Base-by-base conservation (phyloP, 495 filamentous ascomycete species). In the Aspergillus taichungensis region DNA sequence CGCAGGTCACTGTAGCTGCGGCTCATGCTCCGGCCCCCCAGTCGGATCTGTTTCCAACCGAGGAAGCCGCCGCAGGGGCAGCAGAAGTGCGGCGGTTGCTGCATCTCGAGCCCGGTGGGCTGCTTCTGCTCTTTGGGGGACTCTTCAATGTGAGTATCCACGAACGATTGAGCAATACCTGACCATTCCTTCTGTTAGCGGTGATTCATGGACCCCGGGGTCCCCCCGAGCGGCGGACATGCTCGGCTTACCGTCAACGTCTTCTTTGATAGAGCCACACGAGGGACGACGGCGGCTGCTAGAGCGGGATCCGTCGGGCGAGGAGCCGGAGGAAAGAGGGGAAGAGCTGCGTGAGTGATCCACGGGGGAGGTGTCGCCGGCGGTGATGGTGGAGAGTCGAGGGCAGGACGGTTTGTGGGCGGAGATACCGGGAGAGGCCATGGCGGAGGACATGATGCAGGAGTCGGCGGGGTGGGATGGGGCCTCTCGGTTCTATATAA, bases 1-100 rank as follows among this genome's bases (percentile, higher is more conserved):
- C 78, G 77, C 30, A 87, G 72, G 58, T 87, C 80, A 6, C 80
- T 74, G 61, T 79, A 85, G 64, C 85, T 88, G 69, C 77, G 80
- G 67, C 83, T 87, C 27, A 80, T 69, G 51, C 76, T 73, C 54
- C 74, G 80, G 8, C 83, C 83, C 40, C 73, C 74, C 31, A 84
- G 65, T 32, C 73, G 72, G 52, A 86, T 82, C 55, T 78, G 73
- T 65, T 84, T 87, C 83, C 83, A 86, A 35, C 82, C 82, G 47
- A 75, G 63, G 51, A 85, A 86, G 47, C 75, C 74, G 50, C 84
- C 80, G 54, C 82, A 84, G 6, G 82, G 84, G 53, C 81, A 83
- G 67, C 82, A 84, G 55, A 79, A 85, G 39, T 71, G 75, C 51
- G 61, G 78, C 54, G 67, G 68, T 55, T 57, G 69, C 52, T 66